Evolutionary conservation across 2,329 filamentous ascomycete species (phyloP).

Genomic region (Diaporthe vexans): DNA sequence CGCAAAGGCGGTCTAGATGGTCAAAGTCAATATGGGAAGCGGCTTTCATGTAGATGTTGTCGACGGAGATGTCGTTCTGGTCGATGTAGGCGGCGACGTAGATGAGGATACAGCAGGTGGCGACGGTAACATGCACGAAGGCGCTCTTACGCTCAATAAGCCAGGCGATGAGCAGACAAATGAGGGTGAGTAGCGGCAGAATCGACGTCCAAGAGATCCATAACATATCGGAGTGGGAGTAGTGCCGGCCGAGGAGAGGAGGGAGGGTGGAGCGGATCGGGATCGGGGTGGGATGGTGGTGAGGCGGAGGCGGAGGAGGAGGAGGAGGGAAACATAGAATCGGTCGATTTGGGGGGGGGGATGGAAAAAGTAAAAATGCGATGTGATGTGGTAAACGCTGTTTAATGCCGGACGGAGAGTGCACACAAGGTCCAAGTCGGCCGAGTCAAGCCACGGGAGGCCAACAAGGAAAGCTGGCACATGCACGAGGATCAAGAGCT

Average conservation of each 20-base stretch:
- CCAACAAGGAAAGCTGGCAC: constrained; percentile 31
- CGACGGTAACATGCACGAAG: constrained; percentile 58
- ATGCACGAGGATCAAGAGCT: constrained; percentile 3
- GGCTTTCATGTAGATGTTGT: constrained; percentile 52
- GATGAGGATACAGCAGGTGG: constrained; percentile 56
- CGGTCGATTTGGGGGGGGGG: constrained; percentile 2
- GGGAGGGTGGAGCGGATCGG: constrained; percentile 40
- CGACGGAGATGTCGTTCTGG: constrained; percentile 54
- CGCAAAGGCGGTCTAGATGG: constrained; percentile 61
- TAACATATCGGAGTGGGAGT: constrained; percentile 60
- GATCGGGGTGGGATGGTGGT: constrained; percentile 41
- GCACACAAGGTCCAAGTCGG: constrained; percentile 27
- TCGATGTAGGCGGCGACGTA: constrained; percentile 58
- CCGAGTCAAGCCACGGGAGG: constrained; percentile 10
- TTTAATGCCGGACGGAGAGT: constrained; percentile 19
- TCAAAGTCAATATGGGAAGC: constrained; percentile 61
- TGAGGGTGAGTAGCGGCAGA: constrained; percentile 60
- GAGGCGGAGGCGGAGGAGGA: constrained; percentile 38
- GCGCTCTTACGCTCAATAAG: constrained; percentile 59
- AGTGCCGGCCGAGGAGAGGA: constrained; percentile 47
- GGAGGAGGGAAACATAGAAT: constrained; percentile 34
- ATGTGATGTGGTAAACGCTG: constrained; percentile 20
- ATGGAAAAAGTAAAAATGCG: constrained; percentile 37
- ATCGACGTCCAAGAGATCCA: constrained; percentile 62
- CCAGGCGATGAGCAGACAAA: constrained; percentile 59